Conservation (phyloP, 805 yeast species). For the Yamadazyma tumulicola region DNA sequence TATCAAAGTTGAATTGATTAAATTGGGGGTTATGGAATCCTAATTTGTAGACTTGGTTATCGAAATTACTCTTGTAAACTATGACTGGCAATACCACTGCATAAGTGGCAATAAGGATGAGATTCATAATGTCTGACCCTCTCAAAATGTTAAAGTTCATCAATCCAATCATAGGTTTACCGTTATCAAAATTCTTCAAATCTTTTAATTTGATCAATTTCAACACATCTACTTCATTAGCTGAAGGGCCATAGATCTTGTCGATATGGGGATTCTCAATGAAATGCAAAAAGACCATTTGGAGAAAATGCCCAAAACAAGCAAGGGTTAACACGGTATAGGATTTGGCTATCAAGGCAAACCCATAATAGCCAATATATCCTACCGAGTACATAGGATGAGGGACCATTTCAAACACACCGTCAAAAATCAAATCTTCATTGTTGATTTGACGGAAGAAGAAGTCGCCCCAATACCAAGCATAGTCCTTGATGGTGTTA, state of each 20-base stretch:
- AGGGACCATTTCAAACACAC: constrained; percentile 85
- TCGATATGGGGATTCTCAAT: constrained; percentile 88
- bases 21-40: no score
- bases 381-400: constrained; percentile 94
- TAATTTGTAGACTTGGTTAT: background rate
- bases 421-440: constrained; percentile 75
- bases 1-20: no score
- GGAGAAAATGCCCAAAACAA: constrained; percentile 69
- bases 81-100: constrained; percentile 40
- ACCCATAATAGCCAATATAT: constrained; percentile 82
- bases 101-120: constrained; percentile 39
- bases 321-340: constrained; percentile 69
- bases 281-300: constrained; percentile 66
- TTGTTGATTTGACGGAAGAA: constrained; percentile 67
- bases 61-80: constrained; percentile 17
- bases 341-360: constrained; percentile 72
- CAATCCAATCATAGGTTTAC: constrained; percentile 55
- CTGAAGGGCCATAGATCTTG: constrained; percentile 61
- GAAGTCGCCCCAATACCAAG: constrained; percentile 96
- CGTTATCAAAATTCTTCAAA: constrained; percentile 40
- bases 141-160: constrained; percentile 62
- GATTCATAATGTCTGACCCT: constrained; percentile 56
- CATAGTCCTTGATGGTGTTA: constrained; percentile 82
- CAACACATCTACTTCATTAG: constrained; percentile 33
- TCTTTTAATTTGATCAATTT: constrained; percentile 45